phyloP scores from a whole-genome alignment of 2,329 filamentous ascomycete species.

The Dactylellina cionopaga region DNA sequence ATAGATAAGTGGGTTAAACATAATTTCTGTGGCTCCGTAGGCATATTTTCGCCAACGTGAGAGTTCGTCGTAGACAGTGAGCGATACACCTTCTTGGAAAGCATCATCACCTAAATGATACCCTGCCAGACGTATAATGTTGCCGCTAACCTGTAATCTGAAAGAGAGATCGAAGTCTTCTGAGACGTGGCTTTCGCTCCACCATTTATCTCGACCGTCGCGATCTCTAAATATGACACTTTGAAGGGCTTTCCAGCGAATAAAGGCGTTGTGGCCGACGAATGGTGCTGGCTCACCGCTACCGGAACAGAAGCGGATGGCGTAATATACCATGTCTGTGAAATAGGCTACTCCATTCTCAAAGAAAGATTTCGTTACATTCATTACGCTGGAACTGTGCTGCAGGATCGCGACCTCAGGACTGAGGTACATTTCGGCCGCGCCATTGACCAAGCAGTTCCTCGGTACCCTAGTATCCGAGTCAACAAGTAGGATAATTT shows the following conservation, averaged over 20 bases:
- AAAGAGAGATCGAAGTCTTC: constrained; percentile 82
- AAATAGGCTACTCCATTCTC: constrained; percentile 82
- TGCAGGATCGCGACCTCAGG: constrained; percentile 78
- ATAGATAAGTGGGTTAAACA: constrained; percentile 73
- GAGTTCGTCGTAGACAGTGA: constrained; percentile 78
- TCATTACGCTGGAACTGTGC: constrained; percentile 79
- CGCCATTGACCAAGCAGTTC: constrained; percentile 76
- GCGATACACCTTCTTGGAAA: constrained; percentile 78
- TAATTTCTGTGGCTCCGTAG: constrained; percentile 72
- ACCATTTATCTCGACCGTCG: constrained; percentile 73
- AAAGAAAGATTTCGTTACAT: constrained; percentile 76
- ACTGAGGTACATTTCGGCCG: constrained; percentile 75
- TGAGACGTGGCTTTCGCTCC: constrained; percentile 79
- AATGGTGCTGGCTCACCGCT: constrained; percentile 79
- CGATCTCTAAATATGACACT: constrained; percentile 67
- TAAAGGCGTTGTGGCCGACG: constrained; percentile 79
- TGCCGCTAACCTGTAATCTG: constrained; percentile 74
- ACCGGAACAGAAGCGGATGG: constrained; percentile 75
- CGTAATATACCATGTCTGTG: constrained; percentile 79
- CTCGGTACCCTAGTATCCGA: constrained; percentile 75
- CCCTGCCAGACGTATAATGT: constrained; percentile 74
- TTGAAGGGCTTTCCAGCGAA: constrained; percentile 75
- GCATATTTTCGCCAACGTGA: constrained; percentile 73
- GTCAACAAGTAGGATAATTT: constrained; percentile 74
- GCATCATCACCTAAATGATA: constrained; percentile 71